These are phyloP conservation scores for Penicillium crystallinum DNA, from an alignment of 495 filamentous ascomycete species.

Conservation along the genomic window DNA sequence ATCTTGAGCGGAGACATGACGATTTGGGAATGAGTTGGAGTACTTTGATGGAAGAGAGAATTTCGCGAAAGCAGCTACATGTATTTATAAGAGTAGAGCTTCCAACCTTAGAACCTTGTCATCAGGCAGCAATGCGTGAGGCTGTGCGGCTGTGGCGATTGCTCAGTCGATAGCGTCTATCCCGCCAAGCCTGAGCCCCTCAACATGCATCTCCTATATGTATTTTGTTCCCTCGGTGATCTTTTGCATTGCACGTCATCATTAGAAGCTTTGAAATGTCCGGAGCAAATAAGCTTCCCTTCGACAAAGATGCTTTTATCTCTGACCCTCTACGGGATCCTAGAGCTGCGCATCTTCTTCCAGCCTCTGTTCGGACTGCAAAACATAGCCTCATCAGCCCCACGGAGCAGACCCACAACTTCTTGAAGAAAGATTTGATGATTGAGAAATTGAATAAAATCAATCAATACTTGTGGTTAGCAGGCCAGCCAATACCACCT, in stretches of 20 bases:
- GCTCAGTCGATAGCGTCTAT: background rate
- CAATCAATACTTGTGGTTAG: constrained; percentile 43
- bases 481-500: constrained; percentile 41
- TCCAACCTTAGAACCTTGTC: no score
- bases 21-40: background rate
- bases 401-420: background rate
- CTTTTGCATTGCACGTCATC: no score
- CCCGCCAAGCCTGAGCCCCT: background rate
- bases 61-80: no score
- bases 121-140: background rate
- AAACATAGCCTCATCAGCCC: background rate
- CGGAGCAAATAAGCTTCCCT: background rate
- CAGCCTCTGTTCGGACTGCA: background rate
- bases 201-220: background rate
- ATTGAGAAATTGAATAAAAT: constrained; percentile 25
- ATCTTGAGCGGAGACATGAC: constrained; percentile 19
- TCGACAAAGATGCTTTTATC: background rate
- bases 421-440: background rate
- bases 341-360: background rate
- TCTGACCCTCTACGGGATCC: background rate
- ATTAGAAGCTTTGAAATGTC: no score
- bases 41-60: no score
- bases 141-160: background rate
- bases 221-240: no score
- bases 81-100: background rate